phyloP scores from a whole-genome alignment of 768 basidiomycete species.

The Lactarius trivialis region DNA sequence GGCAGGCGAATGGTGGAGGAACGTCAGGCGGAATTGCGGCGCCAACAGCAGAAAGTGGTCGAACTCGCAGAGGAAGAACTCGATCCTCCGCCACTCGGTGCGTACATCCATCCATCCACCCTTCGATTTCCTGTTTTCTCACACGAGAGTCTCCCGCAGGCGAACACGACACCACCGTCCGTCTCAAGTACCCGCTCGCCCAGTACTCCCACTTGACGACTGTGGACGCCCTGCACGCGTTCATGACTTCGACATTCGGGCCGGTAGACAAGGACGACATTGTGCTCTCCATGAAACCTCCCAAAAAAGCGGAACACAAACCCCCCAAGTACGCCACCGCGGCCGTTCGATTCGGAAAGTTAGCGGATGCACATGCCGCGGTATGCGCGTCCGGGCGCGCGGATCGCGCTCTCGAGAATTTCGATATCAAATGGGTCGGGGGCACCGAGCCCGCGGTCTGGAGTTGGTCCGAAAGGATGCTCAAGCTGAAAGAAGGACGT shows the following conservation, averaged over 20 bases:
- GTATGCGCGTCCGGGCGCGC: conserved; percentile 53
- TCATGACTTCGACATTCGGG: conserved; percentile 54
- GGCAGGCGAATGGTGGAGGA: conserved; percentile 64
- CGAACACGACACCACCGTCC: conserved; percentile 66
- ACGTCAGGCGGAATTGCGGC: conserved; percentile 46
- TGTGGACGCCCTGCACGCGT: conserved; percentile 38
- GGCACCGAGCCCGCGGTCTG: conserved; percentile 69
- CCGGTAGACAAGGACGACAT: conserved; percentile 55
- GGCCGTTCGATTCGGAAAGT: conserved; percentile 67
- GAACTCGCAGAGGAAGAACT: conserved; percentile 29
- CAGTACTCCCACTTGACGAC: conserved; percentile 52
- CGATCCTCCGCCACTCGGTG: conserved; percentile 56
- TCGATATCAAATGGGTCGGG: conserved; percentile 70
- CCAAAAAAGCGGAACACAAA: conserved; percentile 49
- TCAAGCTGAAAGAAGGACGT: conserved; percentile 42
- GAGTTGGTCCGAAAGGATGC: conserved; percentile 65
- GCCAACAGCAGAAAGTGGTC: conserved; percentile 37
- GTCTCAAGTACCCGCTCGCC: conserved; percentile 60
- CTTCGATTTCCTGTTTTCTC: not conserved
- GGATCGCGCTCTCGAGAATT: conserved; percentile 47
- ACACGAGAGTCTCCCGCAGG: conserved; percentile 32
- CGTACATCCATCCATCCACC: not conserved
- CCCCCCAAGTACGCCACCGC: conserved; percentile 65
- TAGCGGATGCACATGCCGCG: conserved; percentile 69
- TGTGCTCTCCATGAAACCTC: conserved; percentile 59